Conservation (phyloP, 2,329 filamentous ascomycete genomes). For the Dactylella cylindrospora region DNA sequence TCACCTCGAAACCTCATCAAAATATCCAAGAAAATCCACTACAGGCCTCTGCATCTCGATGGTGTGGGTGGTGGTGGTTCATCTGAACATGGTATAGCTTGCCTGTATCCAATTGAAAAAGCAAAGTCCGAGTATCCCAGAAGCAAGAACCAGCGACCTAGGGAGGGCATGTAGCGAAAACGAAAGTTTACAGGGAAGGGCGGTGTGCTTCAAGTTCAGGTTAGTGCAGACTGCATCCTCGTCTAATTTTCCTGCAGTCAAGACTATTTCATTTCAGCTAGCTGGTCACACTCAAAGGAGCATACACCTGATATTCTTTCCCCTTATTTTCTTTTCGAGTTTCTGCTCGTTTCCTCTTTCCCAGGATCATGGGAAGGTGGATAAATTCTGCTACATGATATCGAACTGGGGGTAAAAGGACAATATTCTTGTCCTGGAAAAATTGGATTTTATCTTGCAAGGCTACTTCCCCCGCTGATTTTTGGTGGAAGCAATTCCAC, state of each 20-base stretch:
- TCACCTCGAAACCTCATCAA: too few relatives aligned
- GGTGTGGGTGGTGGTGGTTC: conserved; percentile 23
- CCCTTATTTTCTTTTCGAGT: conserved; percentile 41
- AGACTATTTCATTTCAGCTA: too few relatives aligned
- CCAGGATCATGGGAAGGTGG: conserved; percentile 42
- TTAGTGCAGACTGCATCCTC: conserved; percentile 26
- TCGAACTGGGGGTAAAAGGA: neutral
- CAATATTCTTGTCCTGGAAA: neutral
- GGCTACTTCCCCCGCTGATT: neutral
- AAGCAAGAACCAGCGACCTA: conserved; percentile 6
- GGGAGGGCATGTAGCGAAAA: conserved; percentile 7
- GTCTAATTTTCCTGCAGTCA: conserved; percentile 34
- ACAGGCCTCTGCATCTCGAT: too few relatives aligned
- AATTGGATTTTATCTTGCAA: conserved; percentile 2
- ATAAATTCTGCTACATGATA: conserved; percentile 31
- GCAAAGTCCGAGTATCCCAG: neutral
- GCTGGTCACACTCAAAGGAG: too few relatives aligned
- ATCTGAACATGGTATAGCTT: conserved; percentile 38
- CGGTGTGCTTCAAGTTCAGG: conserved; percentile 17
- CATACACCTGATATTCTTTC: too few relatives aligned
- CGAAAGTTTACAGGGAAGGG: conserved; percentile 12
- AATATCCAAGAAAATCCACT: too few relatives aligned
- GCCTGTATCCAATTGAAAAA: conserved; percentile 6
- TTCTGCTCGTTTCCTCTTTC: too few relatives aligned
- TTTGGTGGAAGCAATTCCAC: conserved; percentile 13